Conservation (phyloP, 768 basidiomycete genomes). For the Suillus weaverae region DNA sequence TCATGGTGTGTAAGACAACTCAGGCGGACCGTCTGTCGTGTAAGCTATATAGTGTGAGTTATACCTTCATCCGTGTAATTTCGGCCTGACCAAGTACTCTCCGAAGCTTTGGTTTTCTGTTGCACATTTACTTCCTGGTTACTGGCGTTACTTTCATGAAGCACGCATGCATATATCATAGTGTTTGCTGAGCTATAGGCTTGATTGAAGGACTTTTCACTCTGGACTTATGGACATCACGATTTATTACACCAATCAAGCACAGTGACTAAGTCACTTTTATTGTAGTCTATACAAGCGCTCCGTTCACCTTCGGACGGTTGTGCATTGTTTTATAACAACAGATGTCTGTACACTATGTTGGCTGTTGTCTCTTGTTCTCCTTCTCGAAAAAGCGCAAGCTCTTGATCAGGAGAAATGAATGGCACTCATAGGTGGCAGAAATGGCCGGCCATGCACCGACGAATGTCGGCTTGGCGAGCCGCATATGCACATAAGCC, state of each 20-base stretch:
- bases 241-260: background rate
- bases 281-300: background rate
- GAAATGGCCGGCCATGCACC: no score
- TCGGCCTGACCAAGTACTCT: background rate
- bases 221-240: background rate
- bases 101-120: slow-evolving; percentile 32
- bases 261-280: no score
- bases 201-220: background rate
- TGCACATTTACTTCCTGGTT: slow-evolving; percentile 31
- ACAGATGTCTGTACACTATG: no score
- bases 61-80: background rate
- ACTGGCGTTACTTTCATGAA: slow-evolving; percentile 29
- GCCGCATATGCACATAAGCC: no score
- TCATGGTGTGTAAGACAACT: slow-evolving; percentile 22
- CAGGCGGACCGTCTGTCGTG: slow-evolving; percentile 30
- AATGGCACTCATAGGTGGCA: no score
- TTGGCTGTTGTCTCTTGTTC: no score
- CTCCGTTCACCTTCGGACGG: no score
- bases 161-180: slow-evolving; percentile 4
- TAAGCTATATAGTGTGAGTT: slow-evolving; percentile 32
- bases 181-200: background rate
- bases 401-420: no score
- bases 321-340: no score
- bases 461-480: no score
- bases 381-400: no score